A percentile compares a stretch with the other conserved stretches of the same genome.
phyloP scores from a whole-genome alignment of 306 rosid species.

The Corylus americana region DNA sequence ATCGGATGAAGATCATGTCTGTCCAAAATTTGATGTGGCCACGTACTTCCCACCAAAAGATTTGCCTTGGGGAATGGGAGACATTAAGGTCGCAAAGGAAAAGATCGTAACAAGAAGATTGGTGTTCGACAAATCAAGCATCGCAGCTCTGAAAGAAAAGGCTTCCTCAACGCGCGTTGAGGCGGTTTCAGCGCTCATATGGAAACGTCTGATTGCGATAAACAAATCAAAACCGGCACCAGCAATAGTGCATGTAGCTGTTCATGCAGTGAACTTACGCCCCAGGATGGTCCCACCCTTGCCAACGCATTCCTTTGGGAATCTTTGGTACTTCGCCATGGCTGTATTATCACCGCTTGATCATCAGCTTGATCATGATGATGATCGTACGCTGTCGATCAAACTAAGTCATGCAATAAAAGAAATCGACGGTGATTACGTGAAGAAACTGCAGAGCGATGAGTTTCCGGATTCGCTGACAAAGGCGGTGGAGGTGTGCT shows the following conservation, averaged over 20 bases:
- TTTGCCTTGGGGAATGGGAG: too few species aligned
- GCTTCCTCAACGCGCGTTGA: background rate
- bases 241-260: background rate
- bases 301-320: slow-evolving; percentile 3
- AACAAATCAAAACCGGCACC: too few species aligned
- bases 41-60: too few species aligned
- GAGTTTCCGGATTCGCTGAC: background rate
- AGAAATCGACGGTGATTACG: background rate
- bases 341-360: background rate
- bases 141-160: too few species aligned
- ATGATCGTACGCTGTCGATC: background rate
- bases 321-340: background rate
- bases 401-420: background rate
- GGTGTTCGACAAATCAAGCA: too few species aligned
- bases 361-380: background rate
- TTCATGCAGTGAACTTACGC: slow-evolving; percentile 23
- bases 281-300: slow-evolving; percentile 3
- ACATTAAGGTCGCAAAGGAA: too few species aligned
- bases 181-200: slow-evolving; percentile 7
- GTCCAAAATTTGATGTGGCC: too few species aligned
- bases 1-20: too few species aligned
- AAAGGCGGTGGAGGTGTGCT: background rate
- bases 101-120: too few species aligned
- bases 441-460: background rate
- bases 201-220: slow-evolving; percentile 7